Evolutionary conservation across 106 monocot species (phyloP), one percentile per base, ranked within the genome.

Genomic region (Ottelia alismoides): DNA sequence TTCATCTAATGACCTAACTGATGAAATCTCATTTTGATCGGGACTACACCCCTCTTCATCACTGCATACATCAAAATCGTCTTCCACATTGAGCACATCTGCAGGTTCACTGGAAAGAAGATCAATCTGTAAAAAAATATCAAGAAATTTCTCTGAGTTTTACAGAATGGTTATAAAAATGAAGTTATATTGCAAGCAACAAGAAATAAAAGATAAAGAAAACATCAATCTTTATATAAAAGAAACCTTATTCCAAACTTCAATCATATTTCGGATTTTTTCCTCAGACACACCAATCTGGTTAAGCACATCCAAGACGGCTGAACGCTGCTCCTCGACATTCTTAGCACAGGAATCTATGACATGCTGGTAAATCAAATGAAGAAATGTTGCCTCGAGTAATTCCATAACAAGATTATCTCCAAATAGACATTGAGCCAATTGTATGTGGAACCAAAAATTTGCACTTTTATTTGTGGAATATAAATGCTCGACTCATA

Each of bases 191-290:
- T n/a, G n/a, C n/a, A n/a, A n/a, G n/a, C n/a, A n/a, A n/a, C n/a
- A n/a, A n/a, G n/a, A n/a, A n/a, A n/a, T n/a, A n/a, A n/a, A n/a
- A n/a, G n/a, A n/a, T n/a, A n/a, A n/a, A n/a, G n/a, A n/a, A n/a
- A n/a, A n/a, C n/a, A 26, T 28, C 28, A 31, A 58, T 53, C 47
- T 48, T 20, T 6, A 16, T n/a, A 45, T 19, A 20, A 56, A 22
- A 0, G 9, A 4, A 73, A 90, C 96, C 62, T 98, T 98, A 30
- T 98, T 98, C 96, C 89, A 98, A 55, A 98, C 96, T 98, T 98
- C 89, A 65, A 98, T 75, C 89, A 90, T 98, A 49, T 82, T 79
- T 51, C 75, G 22, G 27, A 89, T 76, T 67, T 98, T 98, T 47
- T 89, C 85, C 45, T 85, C 65, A 21, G 96, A 63, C 9, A 98